Evolutionary conservation across 2,329 filamentous ascomycete species (phyloP).

Genomic region (Xylaria sp.): DNA sequence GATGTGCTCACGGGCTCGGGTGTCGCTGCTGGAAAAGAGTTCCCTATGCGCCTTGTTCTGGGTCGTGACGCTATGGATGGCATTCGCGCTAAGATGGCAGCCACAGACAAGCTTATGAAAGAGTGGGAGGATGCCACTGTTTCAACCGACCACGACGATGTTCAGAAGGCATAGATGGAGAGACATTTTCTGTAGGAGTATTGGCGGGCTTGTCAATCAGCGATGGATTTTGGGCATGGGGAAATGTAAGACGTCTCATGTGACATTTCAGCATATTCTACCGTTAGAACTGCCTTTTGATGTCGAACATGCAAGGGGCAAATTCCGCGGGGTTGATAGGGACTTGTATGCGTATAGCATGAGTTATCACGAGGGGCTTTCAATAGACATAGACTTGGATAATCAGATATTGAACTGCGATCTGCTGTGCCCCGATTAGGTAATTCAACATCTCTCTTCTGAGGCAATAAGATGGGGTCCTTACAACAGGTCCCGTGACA

Average conservation of each 20-base stretch:
- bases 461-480: background rate
- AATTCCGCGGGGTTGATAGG: too few species aligned
- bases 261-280: background rate
- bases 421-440: background rate
- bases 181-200: background rate
- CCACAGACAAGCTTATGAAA: constrained; percentile 57
- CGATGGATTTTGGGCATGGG: too few species aligned
- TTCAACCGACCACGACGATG: constrained; percentile 53
- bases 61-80: constrained; percentile 61
- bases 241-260: too few species aligned
- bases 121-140: constrained; percentile 61
- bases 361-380: too few species aligned
- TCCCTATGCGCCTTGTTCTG: constrained; percentile 66
- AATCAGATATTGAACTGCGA: background rate
- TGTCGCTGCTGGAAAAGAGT: constrained; percentile 57
- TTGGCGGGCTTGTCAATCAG: background rate
- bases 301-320: background rate
- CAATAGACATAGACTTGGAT: background rate
- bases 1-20: constrained; percentile 66
- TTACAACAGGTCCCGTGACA: background rate
- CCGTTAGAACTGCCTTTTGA: background rate
- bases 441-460: background rate
- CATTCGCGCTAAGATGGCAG: constrained; percentile 57
- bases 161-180: constrained; percentile 31
- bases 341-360: too few species aligned